Base-by-base conservation (phyloP, 2,329 filamentous ascomycete genomes). In the Aspergillus tubingensis region DNA sequence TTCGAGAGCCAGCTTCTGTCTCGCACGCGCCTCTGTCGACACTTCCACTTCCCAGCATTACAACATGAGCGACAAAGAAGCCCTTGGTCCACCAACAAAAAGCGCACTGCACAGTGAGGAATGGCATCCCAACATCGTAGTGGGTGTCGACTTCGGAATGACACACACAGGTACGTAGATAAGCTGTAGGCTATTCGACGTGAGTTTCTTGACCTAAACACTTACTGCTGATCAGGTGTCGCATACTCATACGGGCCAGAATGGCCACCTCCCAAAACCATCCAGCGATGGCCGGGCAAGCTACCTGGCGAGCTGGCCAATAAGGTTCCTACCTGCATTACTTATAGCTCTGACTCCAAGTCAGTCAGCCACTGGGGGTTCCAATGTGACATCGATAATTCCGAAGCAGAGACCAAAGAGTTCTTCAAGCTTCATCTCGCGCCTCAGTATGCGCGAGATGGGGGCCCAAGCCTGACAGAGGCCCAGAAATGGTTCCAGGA, bases 351-450 rank as follows among this genome's bases (percentile, higher is more conserved):
- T 6, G 54, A 64, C 3, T 62, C 64, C 0, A 54, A 39, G 8
- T 58, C 39, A 0, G 39, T 67, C 3, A 65, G 59, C 27, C 63
- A 57, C 8, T 79, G 76, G 76, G 77, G 77, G 0, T 78, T 77
- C 54, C 59, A 69, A 6, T 76, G 69, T 27, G 74, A 79, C 51
- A 60, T 71, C 23, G 69, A 74, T n/a, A 68, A 73, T 10, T 61
- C 67, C 8, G 49, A 44, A 0, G 38, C 59, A 1, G 69, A 73
- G 7, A 62, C 71, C 36, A 66, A 70, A 30, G 75, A 76, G 52
- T 75, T 71, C 54, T 78, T 78, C 71, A 78, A 78, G 53, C 67
- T 75, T 11, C 72, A 73, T 47, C 69, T 78, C 0, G 73, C 72
- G 25, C 69, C 71, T 36, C 60, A 65, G 8, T 67, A 73, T 54